Base-by-base conservation (phyloP, 2,329 filamentous ascomycete genomes). In the Huntiella bhutanensis region DNA sequence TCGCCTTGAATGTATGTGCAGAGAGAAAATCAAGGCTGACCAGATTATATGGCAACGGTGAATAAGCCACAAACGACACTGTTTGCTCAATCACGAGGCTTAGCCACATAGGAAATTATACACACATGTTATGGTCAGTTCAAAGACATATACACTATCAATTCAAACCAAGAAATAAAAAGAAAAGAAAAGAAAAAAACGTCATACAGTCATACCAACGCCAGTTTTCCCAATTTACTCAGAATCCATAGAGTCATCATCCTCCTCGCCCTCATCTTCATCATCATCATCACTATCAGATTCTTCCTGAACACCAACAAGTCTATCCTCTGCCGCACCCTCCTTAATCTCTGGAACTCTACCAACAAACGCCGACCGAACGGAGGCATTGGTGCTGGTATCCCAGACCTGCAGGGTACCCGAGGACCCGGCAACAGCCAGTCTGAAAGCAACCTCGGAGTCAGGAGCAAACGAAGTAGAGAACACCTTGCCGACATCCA, bases 401-500 rank as follows among this genome's bases (percentile, higher is more conserved):
- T 96, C 88, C 91, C 91, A 98, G 45, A 98, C 78, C 60, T 93
- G 83, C 58, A 96, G 77, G 33, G 75, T 75, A 40, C 91, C 91
- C 66, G 92, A 92, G 68, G 87, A 96, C 47, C 91, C 91, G 5
- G 88, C 91, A 13, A 98, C 85, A 2, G 87, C 83, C 39, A 98
- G 70, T 46, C 91, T 73, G 71, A 96, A 98, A 17, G 83, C 82
- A 7, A 96, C 86, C 62, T 91, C 84, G 33, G 77, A 62, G 59
- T 98, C 91, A 1, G 91, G 88, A 3, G 82, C 91, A 60, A 96
- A 98, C 5, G 73, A 74, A 2, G 87, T 82, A 8, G 84, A 84
- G 63, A 98, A 98, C 34, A 98, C 82, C 64, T 88, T 92, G 50
- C 91, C 91, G 13, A 98, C 83, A 46, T 92, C 91, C 40, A 96